Evolutionary conservation across 1,284 basidiomycete species (phyloP).

Genomic region (Limonomyces culmigenus): DNA sequence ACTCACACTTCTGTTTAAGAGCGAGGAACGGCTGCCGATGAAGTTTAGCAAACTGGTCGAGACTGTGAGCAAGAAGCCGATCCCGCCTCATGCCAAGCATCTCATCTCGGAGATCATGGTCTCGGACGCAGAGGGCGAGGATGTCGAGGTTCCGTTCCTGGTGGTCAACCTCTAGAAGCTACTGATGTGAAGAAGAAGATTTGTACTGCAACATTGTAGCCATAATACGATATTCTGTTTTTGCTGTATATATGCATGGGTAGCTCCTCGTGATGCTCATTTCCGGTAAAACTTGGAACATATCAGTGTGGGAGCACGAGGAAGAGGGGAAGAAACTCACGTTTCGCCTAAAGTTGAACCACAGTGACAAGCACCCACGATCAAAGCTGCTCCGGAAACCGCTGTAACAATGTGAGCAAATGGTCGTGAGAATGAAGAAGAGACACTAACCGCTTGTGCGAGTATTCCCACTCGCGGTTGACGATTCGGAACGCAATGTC

Average conservation of each 20-base stretch:
- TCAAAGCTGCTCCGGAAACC: conserved; percentile 78
- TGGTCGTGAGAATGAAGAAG: conserved; percentile 3
- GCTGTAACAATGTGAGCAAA: conserved; percentile 19
- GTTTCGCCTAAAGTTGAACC: conserved; percentile 81
- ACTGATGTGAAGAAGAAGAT: not conserved
- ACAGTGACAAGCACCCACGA: conserved; percentile 68
- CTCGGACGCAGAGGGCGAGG: conserved; percentile 78
- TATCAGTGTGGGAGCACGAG: conserved; percentile 8
- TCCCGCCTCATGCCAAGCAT: conserved; percentile 66
- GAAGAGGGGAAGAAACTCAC: conserved; percentile 26
- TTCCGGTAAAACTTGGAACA: conserved; percentile 52
- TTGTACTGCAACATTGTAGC: not conserved
- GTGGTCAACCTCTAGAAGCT: not conserved
- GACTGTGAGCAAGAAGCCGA: conserved; percentile 84
- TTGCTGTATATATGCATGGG: too few species aligned
- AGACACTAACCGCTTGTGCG: conserved; percentile 65
- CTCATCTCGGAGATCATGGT: conserved; percentile 92
- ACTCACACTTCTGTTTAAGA: conserved; percentile 24
- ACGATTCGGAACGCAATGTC: conserved; percentile 98
- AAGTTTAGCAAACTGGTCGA: conserved; percentile 86
- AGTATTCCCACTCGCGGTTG: conserved; percentile 96
- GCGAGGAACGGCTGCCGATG: conserved; percentile 77
- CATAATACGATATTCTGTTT: not conserved
- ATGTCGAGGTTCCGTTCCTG: conserved; percentile 36
- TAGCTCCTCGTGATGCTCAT: too few species aligned